phyloP scores from a whole-genome alignment of 768 basidiomycete species.

The Rhizopogon roseolus region DNA sequence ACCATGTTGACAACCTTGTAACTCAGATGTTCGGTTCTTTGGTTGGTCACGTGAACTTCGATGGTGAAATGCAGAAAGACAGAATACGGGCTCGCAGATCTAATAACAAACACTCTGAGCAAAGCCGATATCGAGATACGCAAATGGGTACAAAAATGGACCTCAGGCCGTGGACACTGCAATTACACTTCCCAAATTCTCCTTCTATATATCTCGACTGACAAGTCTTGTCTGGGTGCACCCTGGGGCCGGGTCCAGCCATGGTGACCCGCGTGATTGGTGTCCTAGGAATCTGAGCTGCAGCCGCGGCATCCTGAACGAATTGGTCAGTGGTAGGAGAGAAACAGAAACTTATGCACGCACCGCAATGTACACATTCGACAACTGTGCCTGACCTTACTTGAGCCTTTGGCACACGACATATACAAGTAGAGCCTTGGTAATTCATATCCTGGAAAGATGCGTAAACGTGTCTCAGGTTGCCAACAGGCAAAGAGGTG shows the following conservation, averaged over 20 bases:
- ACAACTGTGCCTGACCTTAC: conserved; percentile 87
- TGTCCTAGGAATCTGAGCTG: conserved; percentile 72
- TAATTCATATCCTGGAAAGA: conserved; percentile 91
- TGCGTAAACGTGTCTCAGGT: conserved; percentile 6
- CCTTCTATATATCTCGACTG: conserved; percentile 49
- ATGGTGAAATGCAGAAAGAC: not conserved
- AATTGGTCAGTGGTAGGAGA: conserved; percentile 7
- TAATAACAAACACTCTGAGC: conserved; percentile 1
- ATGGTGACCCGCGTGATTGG: not conserved
- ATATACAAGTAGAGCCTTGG: conserved; percentile 96
- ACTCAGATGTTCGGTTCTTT: not conserved
- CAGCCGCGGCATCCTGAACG: conserved; percentile 80
- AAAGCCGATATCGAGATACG: not conserved
- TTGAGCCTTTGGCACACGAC: conserved; percentile 93
- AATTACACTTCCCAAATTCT: conserved; percentile 27
- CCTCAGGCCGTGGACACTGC: conserved; percentile 11
- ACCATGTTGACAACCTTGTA: not conserved
- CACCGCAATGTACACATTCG: conserved; percentile 96
- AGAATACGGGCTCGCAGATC: not conserved
- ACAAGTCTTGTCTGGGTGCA: conserved; percentile 26
- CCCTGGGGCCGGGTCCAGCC: too few relatives aligned
- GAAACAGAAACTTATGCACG: conserved; percentile 26
- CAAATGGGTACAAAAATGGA: not conserved
- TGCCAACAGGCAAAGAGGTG: not conserved
- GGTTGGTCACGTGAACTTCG: not conserved